A percentile compares a stretch with the other conserved stretches of the same genome.
phyloP scores from a whole-genome alignment of 78 protist genomes.

The Dictyostelium firmibasis region DNA sequence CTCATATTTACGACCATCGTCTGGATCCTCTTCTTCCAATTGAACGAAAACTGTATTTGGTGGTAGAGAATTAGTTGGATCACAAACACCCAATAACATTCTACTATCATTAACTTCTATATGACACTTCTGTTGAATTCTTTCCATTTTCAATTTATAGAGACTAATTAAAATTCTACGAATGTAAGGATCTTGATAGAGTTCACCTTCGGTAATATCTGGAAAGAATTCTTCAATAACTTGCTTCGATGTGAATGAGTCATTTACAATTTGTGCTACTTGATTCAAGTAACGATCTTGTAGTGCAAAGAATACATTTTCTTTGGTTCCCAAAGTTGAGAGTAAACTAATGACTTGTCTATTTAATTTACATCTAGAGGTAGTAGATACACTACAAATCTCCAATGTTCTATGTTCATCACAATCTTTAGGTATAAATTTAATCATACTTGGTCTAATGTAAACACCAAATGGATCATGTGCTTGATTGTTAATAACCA shows the following conservation, averaged over 20 bases:
- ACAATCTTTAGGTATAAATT: not conserved
- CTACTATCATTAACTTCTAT: not conserved
- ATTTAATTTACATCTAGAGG: slow-evolving; percentile 23
- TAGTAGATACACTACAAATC: slow-evolving; percentile 1
- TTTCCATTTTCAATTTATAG: not conserved
- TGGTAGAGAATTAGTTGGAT: slow-evolving; percentile 23
- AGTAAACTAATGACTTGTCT: slow-evolving; percentile 71
- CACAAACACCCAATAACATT: slow-evolving; percentile 51
- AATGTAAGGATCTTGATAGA: slow-evolving; percentile 9
- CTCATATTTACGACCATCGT: not conserved
- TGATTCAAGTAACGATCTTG: not conserved
- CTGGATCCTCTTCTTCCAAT: not conserved
- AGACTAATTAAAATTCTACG: not conserved
- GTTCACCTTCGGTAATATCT: slow-evolving; percentile 6
- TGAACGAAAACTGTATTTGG: slow-evolving; percentile 33
- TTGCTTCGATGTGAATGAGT: not conserved
- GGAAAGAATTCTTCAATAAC: not conserved
- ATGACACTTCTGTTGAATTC: not conserved
- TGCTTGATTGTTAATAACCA: not conserved
- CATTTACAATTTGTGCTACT: slow-evolving; percentile 4
- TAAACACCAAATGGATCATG: not conserved
- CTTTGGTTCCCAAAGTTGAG: slow-evolving; percentile 25
- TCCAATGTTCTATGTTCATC: slow-evolving; percentile 19
- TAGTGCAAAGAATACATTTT: slow-evolving; percentile 9
- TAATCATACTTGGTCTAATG: slow-evolving; percentile 42